Evolutionary conservation across 2,329 filamentous ascomycete genomes (phyloP).

Genomic region (Bimuria novae-zelandiae): DNA sequence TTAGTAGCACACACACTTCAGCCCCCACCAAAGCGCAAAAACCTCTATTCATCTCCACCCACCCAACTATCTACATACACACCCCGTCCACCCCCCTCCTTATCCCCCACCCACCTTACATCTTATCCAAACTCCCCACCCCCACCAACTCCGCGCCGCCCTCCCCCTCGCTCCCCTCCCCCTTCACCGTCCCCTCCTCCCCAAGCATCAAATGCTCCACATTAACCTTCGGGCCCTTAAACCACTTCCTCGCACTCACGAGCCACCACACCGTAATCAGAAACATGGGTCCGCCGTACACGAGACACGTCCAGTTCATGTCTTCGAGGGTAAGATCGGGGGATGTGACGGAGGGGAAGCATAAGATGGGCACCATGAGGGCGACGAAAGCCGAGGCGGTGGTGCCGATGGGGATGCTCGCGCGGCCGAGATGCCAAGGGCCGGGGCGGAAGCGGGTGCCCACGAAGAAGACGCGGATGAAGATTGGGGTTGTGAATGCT

Average conservation of each 20-base stretch:
- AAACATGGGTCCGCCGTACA: constrained; percentile 68
- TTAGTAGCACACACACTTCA: no score
- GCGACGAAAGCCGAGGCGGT: constrained; percentile 63
- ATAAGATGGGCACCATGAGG: constrained; percentile 71
- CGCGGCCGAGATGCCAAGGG: constrained; percentile 69
- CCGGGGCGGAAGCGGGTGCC: constrained; percentile 67
- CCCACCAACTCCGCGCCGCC: background rate
- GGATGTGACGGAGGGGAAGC: constrained; percentile 64
- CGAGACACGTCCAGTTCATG: constrained; percentile 73
- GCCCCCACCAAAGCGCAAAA: no score
- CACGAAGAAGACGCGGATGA: constrained; percentile 64
- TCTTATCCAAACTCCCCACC: constrained; percentile 5
- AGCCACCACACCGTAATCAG: constrained; percentile 65
- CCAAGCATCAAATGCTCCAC: constrained; percentile 61
- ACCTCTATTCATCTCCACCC: no score
- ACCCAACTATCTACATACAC: no score
- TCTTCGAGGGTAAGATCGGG: constrained; percentile 55
- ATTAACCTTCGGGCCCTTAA: constrained; percentile 72
- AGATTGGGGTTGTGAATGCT: constrained; percentile 62
- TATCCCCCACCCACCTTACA: no score
- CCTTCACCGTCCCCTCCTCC: constrained; percentile 38
- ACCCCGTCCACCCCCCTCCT: no score
- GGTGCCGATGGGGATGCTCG: constrained; percentile 61
- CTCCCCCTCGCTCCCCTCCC: background rate
- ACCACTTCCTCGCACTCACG: constrained; percentile 68